Percentiles rank a stretch among this genome's conserved stretches.
Evolutionary conservation across 306 rosid species (phyloP).

Genomic region (Elaeagnus macrophylla): DNA sequence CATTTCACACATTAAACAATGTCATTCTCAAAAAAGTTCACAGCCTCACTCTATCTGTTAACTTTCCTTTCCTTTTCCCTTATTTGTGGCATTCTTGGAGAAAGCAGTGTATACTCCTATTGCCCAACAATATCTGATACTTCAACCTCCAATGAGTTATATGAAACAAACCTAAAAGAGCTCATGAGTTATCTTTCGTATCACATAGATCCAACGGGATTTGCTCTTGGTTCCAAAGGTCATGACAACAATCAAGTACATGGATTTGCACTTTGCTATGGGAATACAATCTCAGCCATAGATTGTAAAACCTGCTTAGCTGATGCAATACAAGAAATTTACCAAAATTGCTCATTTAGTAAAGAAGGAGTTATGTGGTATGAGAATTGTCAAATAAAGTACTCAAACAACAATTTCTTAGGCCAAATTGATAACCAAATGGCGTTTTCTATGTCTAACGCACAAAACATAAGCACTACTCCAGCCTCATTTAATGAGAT

Average conservation of each 20-base stretch:
- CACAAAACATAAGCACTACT: slow-evolving; percentile 14
- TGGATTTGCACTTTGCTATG: slow-evolving; percentile 34
- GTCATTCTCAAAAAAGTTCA: background rate
- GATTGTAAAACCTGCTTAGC: slow-evolving; percentile 31
- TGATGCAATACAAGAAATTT: slow-evolving; percentile 18
- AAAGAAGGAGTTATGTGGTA: slow-evolving; percentile 26
- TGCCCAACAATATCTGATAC: background rate
- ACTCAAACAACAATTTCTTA: slow-evolving; percentile 26
- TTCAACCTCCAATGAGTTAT: slow-evolving; percentile 4
- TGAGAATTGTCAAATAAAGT: slow-evolving; percentile 29
- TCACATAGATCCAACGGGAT: slow-evolving; percentile 26
- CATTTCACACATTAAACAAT: background rate
- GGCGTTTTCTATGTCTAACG: slow-evolving; percentile 13
- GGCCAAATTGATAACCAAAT: slow-evolving; percentile 23
- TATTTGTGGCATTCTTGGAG: background rate
- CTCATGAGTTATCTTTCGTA: slow-evolving; percentile 8
- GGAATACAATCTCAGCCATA: slow-evolving; percentile 15
- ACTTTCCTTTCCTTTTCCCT: background rate
- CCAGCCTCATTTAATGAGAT: slow-evolving; percentile 5
- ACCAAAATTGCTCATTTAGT: slow-evolving; percentile 14
- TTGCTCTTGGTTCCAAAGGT: slow-evolving; percentile 18
- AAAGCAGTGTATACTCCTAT: background rate
- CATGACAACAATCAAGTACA: slow-evolving; percentile 4
- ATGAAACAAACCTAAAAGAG: background rate
- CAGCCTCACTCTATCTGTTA: background rate